Evolutionary conservation across 2,329 filamentous ascomycete genomes (phyloP).

Genomic region (Aureobasidium sp.): DNA sequence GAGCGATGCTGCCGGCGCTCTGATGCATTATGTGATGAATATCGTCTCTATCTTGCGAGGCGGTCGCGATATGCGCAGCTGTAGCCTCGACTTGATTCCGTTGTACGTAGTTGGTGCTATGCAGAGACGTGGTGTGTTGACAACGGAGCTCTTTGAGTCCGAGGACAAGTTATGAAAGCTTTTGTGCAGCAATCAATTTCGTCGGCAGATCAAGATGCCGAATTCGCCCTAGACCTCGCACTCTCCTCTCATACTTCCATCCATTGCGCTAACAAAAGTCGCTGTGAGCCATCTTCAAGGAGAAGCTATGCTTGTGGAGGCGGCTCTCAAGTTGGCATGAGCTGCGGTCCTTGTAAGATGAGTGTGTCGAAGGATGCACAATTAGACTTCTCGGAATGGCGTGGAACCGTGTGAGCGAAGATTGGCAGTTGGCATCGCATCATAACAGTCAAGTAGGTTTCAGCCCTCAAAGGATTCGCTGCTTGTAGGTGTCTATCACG

Average conservation of each 20-base stretch:
- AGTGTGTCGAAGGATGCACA: conserved; percentile 6
- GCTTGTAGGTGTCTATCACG: not conserved
- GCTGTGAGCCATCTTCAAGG: too few species aligned
- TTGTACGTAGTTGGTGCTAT: too few species aligned
- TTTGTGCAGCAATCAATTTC: not conserved
- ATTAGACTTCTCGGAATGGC: conserved; percentile 14
- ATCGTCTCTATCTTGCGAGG: too few species aligned
- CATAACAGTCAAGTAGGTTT: conserved; percentile 1
- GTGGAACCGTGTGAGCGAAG: conserved; percentile 2
- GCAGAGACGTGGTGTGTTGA: not conserved
- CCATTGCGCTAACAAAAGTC: not conserved
- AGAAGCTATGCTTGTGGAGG: not conserved
- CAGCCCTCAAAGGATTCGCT: not conserved
- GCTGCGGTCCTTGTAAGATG: not conserved
- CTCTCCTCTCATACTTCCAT: not conserved
- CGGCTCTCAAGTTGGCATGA: not conserved
- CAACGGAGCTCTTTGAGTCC: not conserved
- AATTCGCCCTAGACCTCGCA: not conserved
- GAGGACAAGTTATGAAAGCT: not conserved
- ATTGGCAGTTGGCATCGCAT: conserved; percentile 16
- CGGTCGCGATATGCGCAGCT: too few species aligned
- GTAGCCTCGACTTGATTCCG: too few species aligned
- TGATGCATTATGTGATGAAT: too few species aligned
- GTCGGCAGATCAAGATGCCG: not conserved
- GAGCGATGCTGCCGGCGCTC: too few species aligned